phyloP scores from a whole-genome alignment of 352 stramenopile species.

The Globisporangium ultimum region DNA sequence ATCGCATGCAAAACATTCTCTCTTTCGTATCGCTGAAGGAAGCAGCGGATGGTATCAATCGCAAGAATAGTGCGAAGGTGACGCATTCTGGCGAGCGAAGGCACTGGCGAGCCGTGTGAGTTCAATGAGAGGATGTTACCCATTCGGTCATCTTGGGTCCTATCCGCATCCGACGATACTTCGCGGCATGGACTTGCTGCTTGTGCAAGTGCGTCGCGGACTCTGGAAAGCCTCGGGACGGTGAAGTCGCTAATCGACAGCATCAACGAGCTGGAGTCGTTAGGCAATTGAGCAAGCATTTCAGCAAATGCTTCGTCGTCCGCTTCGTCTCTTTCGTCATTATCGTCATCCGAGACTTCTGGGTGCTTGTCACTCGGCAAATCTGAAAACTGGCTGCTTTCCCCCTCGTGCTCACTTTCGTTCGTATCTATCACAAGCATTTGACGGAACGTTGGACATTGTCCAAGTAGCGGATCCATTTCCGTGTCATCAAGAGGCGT shows the following conservation, averaged over 20 bases:
- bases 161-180: not conserved
- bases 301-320: conserved; percentile 8
- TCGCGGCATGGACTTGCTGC: not conserved
- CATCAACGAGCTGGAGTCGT: conserved; percentile 3
- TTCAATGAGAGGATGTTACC: not conserved
- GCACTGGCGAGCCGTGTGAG: not conserved
- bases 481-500: not conserved
- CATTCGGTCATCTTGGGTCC: not conserved
- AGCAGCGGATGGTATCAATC: conserved; percentile 14
- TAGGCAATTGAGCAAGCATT: conserved; percentile 9
- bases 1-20: conserved; percentile 1
- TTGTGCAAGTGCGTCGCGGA: conserved; percentile 7
- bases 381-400: not conserved
- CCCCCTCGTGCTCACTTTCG: not conserved
- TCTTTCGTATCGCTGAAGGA: conserved; percentile 9
- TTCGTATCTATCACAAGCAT: not conserved
- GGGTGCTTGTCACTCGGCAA: not conserved
- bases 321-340: not conserved
- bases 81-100: conserved; percentile 7
- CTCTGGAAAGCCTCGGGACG: not conserved
- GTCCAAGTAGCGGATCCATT: not conserved
- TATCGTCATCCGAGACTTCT: not conserved
- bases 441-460: not conserved
- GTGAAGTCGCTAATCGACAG: conserved; percentile 7
- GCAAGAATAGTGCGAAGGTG: conserved; percentile 12